Evolutionary conservation across 208 protist species (phyloP).

Genomic region (Crithidia acanthocephali): DNA sequence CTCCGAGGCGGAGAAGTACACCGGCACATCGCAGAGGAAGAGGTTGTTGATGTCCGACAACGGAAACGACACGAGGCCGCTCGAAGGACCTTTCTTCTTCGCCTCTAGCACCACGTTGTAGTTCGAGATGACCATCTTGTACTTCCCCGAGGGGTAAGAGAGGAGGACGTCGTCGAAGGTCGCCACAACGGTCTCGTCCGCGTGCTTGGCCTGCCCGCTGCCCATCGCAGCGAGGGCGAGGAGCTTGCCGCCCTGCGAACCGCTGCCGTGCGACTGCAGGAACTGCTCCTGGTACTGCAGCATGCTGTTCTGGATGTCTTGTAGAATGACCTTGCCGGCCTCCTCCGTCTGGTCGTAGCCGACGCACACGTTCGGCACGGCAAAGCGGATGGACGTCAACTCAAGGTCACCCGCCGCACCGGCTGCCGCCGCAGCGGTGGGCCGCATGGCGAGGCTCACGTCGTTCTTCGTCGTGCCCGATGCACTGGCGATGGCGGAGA

Average conservation of each 20-base stretch:
- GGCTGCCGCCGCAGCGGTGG: conserved; percentile 13
- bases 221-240: conserved; percentile 65
- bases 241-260: conserved; percentile 41
- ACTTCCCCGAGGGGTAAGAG: conserved; percentile 82
- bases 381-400: conserved; percentile 80
- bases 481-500: conserved; percentile 69
- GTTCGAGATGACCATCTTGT: conserved; percentile 84
- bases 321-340: conserved; percentile 72
- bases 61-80: conserved; percentile 56
- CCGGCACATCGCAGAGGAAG: conserved; percentile 83
- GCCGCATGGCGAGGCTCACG: conserved; percentile 67
- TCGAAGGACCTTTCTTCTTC: conserved; percentile 57
- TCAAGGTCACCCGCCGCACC: conserved; percentile 41
- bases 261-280: conserved; percentile 43
- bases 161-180: conserved; percentile 82
- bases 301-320: conserved; percentile 61
- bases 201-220: conserved; percentile 36
- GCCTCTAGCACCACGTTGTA: conserved; percentile 81
- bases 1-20: conserved; percentile 45
- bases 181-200: conserved; percentile 72
- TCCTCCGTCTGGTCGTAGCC: conserved; percentile 88
- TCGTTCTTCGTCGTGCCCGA: conserved; percentile 85
- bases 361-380: conserved; percentile 81
- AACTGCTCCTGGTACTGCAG: conserved; percentile 62
- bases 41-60: conserved; percentile 73